Conservation (phyloP, 2,329 filamentous ascomycete genomes). For the Phialophora chinensis region DNA sequence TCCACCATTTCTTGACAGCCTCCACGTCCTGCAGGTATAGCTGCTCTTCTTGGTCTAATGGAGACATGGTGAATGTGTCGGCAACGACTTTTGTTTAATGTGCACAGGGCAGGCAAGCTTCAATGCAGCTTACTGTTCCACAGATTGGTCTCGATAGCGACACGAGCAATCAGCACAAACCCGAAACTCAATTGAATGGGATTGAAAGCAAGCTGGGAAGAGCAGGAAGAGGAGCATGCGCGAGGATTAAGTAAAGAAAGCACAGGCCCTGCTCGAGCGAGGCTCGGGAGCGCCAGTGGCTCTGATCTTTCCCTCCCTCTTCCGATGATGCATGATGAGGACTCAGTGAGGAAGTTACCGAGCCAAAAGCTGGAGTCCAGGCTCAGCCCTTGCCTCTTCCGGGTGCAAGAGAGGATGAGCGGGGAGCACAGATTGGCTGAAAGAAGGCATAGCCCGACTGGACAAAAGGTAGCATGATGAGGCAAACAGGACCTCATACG, state of each 20-base stretch:
- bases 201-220: not conserved
- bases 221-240: slow-evolving; percentile 25
- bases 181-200: slow-evolving; percentile 3
- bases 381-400: slow-evolving; percentile 1
- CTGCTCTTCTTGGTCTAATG: slow-evolving; percentile 70
- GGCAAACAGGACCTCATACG: slow-evolving; percentile 12
- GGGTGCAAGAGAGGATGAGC: slow-evolving; percentile 22
- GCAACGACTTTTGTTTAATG: slow-evolving; percentile 24
- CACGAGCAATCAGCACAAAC: slow-evolving; percentile 1
- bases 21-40: slow-evolving; percentile 82
- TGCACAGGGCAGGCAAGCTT: slow-evolving; percentile 1
- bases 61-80: slow-evolving; percentile 46
- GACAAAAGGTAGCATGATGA: slow-evolving; percentile 23
- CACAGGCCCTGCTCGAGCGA: slow-evolving; percentile 10
- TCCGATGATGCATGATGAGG: slow-evolving; percentile 18
- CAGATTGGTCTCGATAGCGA: not conserved
- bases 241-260: slow-evolving; percentile 28
- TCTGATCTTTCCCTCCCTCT: slow-evolving; percentile 1
- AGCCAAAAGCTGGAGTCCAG: slow-evolving; percentile 10
- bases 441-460: slow-evolving; percentile 23
- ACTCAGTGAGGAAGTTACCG: not conserved
- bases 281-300: slow-evolving; percentile 10
- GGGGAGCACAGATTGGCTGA: slow-evolving; percentile 25
- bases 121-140: not conserved
- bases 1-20: slow-evolving; percentile 93